These are phyloP conservation scores for Schwanniomyces etchellsii DNA, from an alignment of 1,139 yeast species.

Conservation along the genomic window DNA sequence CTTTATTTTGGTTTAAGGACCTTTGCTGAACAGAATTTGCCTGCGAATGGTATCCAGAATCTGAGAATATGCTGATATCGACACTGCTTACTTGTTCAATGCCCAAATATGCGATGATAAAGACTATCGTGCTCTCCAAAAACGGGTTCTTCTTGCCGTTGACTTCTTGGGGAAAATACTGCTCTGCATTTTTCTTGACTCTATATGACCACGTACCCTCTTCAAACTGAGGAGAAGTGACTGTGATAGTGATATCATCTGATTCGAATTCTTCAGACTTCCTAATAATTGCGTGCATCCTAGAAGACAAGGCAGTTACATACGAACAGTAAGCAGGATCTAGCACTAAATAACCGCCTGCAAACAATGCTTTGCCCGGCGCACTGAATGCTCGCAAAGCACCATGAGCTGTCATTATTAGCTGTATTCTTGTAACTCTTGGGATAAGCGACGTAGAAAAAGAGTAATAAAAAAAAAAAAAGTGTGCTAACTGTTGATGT, in stretches of 20 bases:
- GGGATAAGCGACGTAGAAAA: background rate
- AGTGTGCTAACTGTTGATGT: too few relatives aligned
- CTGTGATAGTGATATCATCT: constrained; percentile 22
- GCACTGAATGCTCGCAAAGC: constrained; percentile 55
- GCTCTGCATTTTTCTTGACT: constrained; percentile 9
- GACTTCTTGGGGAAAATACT: constrained; percentile 15
- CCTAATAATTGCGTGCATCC: constrained; percentile 74
- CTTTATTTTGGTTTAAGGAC: constrained; percentile 27
- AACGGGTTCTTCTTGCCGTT: constrained; percentile 60
- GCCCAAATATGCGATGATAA: constrained; percentile 48
- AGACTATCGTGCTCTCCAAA: constrained; percentile 54
- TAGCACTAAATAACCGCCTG: constrained; percentile 90
- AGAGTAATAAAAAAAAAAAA: background rate
- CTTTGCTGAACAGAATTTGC: constrained; percentile 29
- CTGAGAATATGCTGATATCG: constrained; percentile 60
- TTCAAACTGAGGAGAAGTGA: constrained; percentile 75
- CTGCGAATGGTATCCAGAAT: constrained; percentile 86
- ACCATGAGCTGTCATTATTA: background rate
- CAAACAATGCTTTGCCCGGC: constrained; percentile 91
- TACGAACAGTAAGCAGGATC: constrained; percentile 72
- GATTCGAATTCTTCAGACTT: constrained; percentile 9
- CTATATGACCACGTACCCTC: constrained; percentile 66
- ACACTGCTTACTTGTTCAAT: constrained; percentile 16
- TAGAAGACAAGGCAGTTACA: constrained; percentile 81
- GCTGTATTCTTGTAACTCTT: background rate